These are phyloP conservation scores for Paramyrothecium sp. DNA, from an alignment of 2,329 filamentous ascomycete species.

Conservation along the genomic window DNA sequence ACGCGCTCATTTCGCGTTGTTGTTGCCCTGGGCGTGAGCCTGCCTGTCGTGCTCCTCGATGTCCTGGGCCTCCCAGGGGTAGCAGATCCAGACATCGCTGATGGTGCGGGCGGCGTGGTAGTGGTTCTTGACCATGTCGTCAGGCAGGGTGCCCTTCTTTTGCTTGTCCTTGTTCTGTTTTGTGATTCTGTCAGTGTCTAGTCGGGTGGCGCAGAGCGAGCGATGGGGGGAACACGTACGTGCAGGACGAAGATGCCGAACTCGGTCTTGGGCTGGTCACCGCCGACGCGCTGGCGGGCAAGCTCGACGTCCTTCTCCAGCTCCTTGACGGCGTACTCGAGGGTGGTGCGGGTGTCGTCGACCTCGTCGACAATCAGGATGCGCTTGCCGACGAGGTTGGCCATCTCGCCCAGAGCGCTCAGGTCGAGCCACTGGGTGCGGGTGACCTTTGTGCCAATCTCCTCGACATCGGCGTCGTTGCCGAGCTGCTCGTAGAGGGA, in stretches of 20 bases:
- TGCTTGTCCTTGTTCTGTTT: slow-evolving; percentile 89
- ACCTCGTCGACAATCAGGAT: slow-evolving; percentile 56
- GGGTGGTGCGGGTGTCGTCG: slow-evolving; percentile 89
- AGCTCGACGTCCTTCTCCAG: slow-evolving; percentile 90
- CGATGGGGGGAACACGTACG: slow-evolving; percentile 46
- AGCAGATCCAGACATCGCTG: slow-evolving; percentile 97
- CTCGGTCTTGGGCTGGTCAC: slow-evolving; percentile 66
- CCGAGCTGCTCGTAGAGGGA: slow-evolving; percentile 91
- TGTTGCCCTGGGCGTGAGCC: slow-evolving; percentile 48
- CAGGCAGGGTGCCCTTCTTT: slow-evolving; percentile 86
- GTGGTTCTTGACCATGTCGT: slow-evolving; percentile 71
- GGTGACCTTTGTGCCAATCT: slow-evolving; percentile 85
- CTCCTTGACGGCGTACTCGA: slow-evolving; percentile 92
- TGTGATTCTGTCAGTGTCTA: slow-evolving; percentile 8
- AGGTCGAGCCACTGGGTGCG: slow-evolving; percentile 98
- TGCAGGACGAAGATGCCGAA: slow-evolving; percentile 97
- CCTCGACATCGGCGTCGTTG: slow-evolving; percentile 56
- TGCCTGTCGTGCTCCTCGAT: slow-evolving; percentile 87
- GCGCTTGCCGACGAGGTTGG: slow-evolving; percentile 34
- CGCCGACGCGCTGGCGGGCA: slow-evolving; percentile 71
- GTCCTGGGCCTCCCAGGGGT: slow-evolving; percentile 94
- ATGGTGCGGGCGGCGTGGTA: slow-evolving; percentile 88
- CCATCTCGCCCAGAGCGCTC: slow-evolving; percentile 72
- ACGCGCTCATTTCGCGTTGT: slow-evolving; percentile 14
- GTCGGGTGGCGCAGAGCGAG: accelerated